Percentiles rank a stretch among this genome's conserved stretches.
phyloP scores from a whole-genome alignment of 2,329 filamentous ascomycete species.

The Geosmithia flava region DNA sequence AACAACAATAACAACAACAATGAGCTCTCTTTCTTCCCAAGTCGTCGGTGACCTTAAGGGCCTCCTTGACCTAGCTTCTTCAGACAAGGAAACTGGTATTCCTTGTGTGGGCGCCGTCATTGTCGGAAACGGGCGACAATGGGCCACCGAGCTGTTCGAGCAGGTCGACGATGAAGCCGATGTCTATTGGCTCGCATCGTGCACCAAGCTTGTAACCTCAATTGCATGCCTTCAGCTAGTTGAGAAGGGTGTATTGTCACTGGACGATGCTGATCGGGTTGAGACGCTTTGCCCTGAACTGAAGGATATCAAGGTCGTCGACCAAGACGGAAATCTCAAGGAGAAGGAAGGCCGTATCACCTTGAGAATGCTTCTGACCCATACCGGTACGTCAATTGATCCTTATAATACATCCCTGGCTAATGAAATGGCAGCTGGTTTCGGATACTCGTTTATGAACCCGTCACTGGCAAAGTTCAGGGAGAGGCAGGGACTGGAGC shows the following conservation, averaged over 20 bases:
- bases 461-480: not conserved
- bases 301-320: conserved; percentile 29
- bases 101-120: too few relatives aligned
- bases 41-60: conserved; percentile 20
- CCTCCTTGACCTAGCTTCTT: too few relatives aligned
- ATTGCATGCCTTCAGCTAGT: conserved; percentile 45
- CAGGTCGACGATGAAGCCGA: not conserved
- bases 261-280: conserved; percentile 34
- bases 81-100: too few relatives aligned
- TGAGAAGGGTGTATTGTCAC: conserved; percentile 30
- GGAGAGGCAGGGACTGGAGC: not conserved
- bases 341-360: conserved; percentile 38
- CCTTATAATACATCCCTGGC: not conserved
- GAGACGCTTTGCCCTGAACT: conserved; percentile 38
- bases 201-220: conserved; percentile 46
- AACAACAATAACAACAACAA: too few relatives aligned
- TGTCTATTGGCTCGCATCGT: conserved; percentile 35
- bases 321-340: conserved; percentile 20
- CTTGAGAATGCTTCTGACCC: conserved; percentile 35
- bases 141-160: too few relatives aligned
- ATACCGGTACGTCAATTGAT: conserved; percentile 16
- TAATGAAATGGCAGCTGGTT: conserved; percentile 22
- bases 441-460: conserved; percentile 38
- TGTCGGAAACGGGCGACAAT: too few relatives aligned
- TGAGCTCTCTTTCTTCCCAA: too few relatives aligned